Base-by-base conservation (phyloP, 2,329 filamentous ascomycete species). In the Neofusicoccum cordaticola region DNA sequence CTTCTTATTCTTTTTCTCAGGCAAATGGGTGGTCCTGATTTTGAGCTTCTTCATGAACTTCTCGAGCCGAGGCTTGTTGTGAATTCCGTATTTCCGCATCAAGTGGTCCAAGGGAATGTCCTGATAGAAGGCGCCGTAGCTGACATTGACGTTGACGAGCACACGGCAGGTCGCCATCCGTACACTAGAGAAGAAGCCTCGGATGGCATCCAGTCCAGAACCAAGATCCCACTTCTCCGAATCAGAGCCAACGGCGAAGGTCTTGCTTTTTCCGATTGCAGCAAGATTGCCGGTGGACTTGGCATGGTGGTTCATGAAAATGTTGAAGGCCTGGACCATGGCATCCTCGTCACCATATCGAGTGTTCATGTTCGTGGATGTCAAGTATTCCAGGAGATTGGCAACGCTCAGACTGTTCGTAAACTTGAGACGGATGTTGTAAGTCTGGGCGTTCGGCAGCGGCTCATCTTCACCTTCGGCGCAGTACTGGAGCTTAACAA, bases 141-240 rank as follows among this genome's bases (percentile, higher is more conserved):
- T 85, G 41, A 89, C 85, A 66, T 90, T 88, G 2, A 89, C 77
- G 65, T 90, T 90, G 15, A 89, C 73, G 0, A 90, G 71, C 3
- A 89, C 75, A 4, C 86, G 81, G 39, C 81, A 81, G 13, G 85
- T 84, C 1, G 85, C 83, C 2, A 84, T 82, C 6, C 88, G 84
- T 31, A 87, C 84, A 69, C 85, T 88, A 13, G 85, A 79, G 70
- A 85, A 89, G 73, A 85, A 90, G 0, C 88, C 87, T 52, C 86
- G 80, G 3, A 87, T 73, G 0, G 86, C 86, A 53, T 84, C 77
- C 0, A 90, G 75, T 0, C 85, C 85, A 9, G 71, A 76, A 2
- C 80, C 81, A 1, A 89, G 78, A 34, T 62, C 58, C 5, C 35
- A 41, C 37, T 39, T 62, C 15, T 62, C 31, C 5, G 44, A 34